Base-by-base conservation (phyloP, 129 eudicot species). In the Flaveria trinervia region DNA sequence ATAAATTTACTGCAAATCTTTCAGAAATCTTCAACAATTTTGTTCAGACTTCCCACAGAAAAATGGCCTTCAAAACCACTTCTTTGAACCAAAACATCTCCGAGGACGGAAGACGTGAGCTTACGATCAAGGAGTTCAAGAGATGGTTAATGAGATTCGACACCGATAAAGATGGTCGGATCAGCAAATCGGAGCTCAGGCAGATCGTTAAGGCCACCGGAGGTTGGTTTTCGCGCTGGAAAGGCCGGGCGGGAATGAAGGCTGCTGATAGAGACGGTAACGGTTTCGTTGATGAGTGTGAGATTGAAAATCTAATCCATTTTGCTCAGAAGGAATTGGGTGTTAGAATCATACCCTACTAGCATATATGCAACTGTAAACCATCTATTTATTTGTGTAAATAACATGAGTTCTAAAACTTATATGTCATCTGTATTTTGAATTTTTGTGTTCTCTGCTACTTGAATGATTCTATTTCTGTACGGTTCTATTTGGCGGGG, bases 321-420 rank as follows among this genome's bases (percentile, higher is more conserved):
- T 86, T 86, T 83, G 89, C 89, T 39, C 76, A 69, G 7, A 81
- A 74, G 66, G 81, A 85, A 74, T 70, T 85, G 79, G 83, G 83
- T 1, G 72, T 81, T 20, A 81, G 76, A 74, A 85, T 85, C 61
- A 65, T 81, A 55, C 72, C 83, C 0, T 81, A 28, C 23, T 84
- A 74, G 9, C 3, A 45, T 45, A 45, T 45, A 45, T 45, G 13
- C 50, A 45, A 11, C 13, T 45, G 50, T 45, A 45, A 45, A 45
- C 50, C 50, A 45, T 45, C 50, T 45, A 9, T 45, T 80, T 67
- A 43, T 66, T 80, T 73, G 28, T 80, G 80, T 80, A 80, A 68
- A 67, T 80, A 74, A 80, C 20, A 48, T 0, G 51, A 73, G 79
- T 68, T 80, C 33, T 67, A 71, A 65, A 74, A 68, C 80, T 54